Percentiles rank a stretch among this genome's conserved stretches.
phyloP scores from a whole-genome alignment of 495 filamentous ascomycete species.

The Annulohypoxylon nitens region DNA sequence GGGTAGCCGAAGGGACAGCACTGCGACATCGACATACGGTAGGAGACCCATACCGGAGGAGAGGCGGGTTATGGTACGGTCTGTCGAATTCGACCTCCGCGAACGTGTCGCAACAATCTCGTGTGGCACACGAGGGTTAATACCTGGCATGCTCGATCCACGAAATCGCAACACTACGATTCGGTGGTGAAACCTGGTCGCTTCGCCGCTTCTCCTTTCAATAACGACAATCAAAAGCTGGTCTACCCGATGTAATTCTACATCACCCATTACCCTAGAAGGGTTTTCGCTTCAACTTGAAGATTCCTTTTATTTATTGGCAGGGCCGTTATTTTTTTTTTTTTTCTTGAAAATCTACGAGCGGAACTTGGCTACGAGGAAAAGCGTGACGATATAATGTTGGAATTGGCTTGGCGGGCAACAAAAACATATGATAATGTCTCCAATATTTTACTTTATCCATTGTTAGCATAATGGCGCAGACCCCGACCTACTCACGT shows the following conservation, averaged over 20 bases:
- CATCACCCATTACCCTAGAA: slow-evolving; percentile 21
- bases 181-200: slow-evolving; percentile 54
- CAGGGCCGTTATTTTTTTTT: slow-evolving; percentile 30
- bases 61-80: slow-evolving; percentile 66
- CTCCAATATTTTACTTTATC: slow-evolving; percentile 14
- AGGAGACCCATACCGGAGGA: slow-evolving; percentile 57
- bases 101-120: slow-evolving; percentile 61
- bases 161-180: slow-evolving; percentile 60
- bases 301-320: slow-evolving; percentile 37
- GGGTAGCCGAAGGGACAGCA: slow-evolving; percentile 53
- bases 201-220: neutral
- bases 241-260: slow-evolving; percentile 18
- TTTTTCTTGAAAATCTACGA: slow-evolving; percentile 20
- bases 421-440: slow-evolving; percentile 37
- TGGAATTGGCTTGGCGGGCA: slow-evolving; percentile 24
- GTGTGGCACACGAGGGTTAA: slow-evolving; percentile 65
- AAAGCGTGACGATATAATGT: slow-evolving; percentile 33
- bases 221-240: slow-evolving; percentile 15
- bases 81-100: slow-evolving; percentile 66
- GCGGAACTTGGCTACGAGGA: slow-evolving; percentile 27
- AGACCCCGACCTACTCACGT: neutral
- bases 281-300: slow-evolving; percentile 37
- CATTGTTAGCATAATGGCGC: slow-evolving; percentile 5
- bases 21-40: slow-evolving; percentile 32
- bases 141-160: slow-evolving; percentile 59